Evolutionary conservation across 768 basidiomycete species (phyloP), one percentile per base, ranked within the genome.

Genomic region (Stropharia rugosoannulata): DNA sequence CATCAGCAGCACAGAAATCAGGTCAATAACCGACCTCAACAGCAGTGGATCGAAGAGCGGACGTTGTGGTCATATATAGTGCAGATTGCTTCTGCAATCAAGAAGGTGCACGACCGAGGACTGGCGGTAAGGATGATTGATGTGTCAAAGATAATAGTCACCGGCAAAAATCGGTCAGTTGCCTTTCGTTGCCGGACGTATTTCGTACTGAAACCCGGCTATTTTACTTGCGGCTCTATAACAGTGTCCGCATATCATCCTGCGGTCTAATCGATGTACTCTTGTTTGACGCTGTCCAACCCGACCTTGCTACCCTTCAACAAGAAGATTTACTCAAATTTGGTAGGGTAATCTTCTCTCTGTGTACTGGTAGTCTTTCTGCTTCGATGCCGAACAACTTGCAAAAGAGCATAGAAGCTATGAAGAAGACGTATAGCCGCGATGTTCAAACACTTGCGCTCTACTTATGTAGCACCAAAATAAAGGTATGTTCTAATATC

Each of bases 51-150:
- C 18, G 80, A 89, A 0, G 97, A 99, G 68, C 79, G 87, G 15
- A 85, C 87, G 0, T 67, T 99, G 2, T 99, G 97, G 97, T 88
- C 89, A 3, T 98, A 95, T 65, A 84, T 97, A 46, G 81, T 93
- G 18, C 97, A 99, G 69, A 84, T 98, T 54, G 86, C 89, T 4
- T 87, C 82, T 58, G 95, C 92, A 1, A 84, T 98, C 70, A 93
- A 89, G 70, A 83, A 82, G 43, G 86, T 90, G 0, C 97, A 99
- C 66, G 87, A 88, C 48, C 80, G 80, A 2, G 90, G 91, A 0
- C 74, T 92, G 49, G 90, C 95, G 0, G 80, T 93, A 39, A 79
- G 94, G 39, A 85, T 86, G 71, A 72, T 98, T 18, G 97, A 98
- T 58, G 80, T 85, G 8, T 89, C 87, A 19, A 97, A 97, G 74